A percentile compares a stretch with the other conserved stretches of the same genome.
Evolutionary conservation across 768 basidiomycete genomes (phyloP).

Genomic region (Rhodotorula diobovata): DNA sequence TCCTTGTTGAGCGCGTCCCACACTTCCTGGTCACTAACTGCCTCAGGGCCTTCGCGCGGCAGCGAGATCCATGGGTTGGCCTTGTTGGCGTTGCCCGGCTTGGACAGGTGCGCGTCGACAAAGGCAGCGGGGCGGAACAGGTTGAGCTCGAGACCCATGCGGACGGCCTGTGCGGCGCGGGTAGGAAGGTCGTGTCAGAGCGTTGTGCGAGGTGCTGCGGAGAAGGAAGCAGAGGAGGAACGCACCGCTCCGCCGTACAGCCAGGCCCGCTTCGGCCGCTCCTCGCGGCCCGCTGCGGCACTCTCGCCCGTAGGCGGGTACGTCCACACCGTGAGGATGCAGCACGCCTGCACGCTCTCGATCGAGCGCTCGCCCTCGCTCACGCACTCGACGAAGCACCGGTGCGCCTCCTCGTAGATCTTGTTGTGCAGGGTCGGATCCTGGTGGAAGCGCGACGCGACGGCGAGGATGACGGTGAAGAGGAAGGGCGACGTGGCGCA

Average conservation of each 20-base stretch:
- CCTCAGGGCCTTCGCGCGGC: constrained; percentile 73
- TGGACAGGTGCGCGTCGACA: constrained; percentile 24
- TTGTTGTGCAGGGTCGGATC: constrained; percentile 68
- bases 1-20: constrained; percentile 87
- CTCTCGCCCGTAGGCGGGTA: constrained; percentile 81
- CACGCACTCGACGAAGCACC: constrained; percentile 65
- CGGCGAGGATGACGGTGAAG: constrained; percentile 89
- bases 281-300: constrained; percentile 65
- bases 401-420: constrained; percentile 71
- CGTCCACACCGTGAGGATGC: constrained; percentile 81
- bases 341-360: constrained; percentile 68
- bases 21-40: constrained; percentile 66
- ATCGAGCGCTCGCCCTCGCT: constrained; percentile 69
- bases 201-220: no score
- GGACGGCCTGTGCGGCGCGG: constrained; percentile 45
- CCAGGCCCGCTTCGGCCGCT: constrained; percentile 61
- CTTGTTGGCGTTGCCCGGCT: constrained; percentile 9
- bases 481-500: constrained; percentile 92
- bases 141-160: constrained; percentile 82
- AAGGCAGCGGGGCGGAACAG: constrained; percentile 26
- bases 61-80: constrained; percentile 55
- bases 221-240: no score
- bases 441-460: constrained; percentile 80
- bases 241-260: constrained; percentile 52
- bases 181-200: neutral